Percentiles rank a stretch among this genome's conserved stretches.
These are phyloP conservation scores for Penicillium capsulatum DNA, from an alignment of 2,329 filamentous ascomycete genomes.

Conservation along the genomic window DNA sequence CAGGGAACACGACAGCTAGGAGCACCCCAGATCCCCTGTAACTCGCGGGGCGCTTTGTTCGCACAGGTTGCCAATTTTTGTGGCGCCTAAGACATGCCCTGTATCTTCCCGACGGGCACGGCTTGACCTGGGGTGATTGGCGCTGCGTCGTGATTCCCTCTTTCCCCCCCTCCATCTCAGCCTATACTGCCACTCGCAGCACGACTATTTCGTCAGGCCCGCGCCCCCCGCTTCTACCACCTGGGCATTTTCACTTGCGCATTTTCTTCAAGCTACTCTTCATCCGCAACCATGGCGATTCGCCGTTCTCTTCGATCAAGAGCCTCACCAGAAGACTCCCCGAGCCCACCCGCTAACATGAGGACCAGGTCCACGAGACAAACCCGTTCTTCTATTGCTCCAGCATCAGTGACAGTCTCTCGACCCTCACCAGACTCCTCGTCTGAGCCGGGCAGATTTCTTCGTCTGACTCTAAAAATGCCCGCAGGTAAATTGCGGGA, in stretches of 20 bases:
- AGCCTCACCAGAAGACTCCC: slow-evolving; percentile 24
- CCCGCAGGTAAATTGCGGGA: slow-evolving; percentile 49
- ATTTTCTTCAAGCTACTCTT: background rate
- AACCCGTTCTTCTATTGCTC: slow-evolving; percentile 28
- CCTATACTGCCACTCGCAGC: slow-evolving; percentile 18
- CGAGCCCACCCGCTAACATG: slow-evolving; percentile 33
- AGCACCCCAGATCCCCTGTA: slow-evolving; percentile 18
- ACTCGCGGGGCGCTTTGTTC: slow-evolving; percentile 24
- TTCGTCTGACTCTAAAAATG: slow-evolving; percentile 49
- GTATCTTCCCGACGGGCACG: slow-evolving; percentile 31
- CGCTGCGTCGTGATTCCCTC: slow-evolving; percentile 3
- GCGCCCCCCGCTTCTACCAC: slow-evolving; percentile 5
- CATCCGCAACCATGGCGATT: slow-evolving; percentile 28
- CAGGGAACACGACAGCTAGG: slow-evolving; percentile 16
- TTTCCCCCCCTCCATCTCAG: slow-evolving; percentile 4
- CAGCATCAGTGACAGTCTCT: slow-evolving; percentile 36
- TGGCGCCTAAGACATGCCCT: slow-evolving; percentile 29
- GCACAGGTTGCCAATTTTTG: slow-evolving; percentile 19
- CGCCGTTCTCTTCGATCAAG: slow-evolving; percentile 41
- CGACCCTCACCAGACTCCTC: slow-evolving; percentile 33
- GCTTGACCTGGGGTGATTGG: slow-evolving; percentile 14
- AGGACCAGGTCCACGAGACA: slow-evolving; percentile 37
- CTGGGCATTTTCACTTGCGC: no score
- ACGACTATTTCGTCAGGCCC: slow-evolving; percentile 3
- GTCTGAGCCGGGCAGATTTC: slow-evolving; percentile 39